Conservation (phyloP, 1,139 yeast genomes). For the Magnusiomyces ingens region DNA sequence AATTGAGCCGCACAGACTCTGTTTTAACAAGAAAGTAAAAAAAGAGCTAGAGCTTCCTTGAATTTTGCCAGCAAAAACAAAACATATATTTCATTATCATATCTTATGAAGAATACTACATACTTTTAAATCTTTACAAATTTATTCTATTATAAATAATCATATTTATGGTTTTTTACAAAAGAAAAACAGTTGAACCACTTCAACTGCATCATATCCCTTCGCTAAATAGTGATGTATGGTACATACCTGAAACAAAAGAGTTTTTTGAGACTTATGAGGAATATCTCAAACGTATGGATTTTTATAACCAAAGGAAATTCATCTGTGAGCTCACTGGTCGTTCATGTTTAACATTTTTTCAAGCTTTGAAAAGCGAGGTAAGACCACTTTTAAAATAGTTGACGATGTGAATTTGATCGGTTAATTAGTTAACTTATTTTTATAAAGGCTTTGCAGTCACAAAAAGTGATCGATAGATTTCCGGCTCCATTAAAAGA, state of each 20-base stretch:
- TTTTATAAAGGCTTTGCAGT: constrained; percentile 22
- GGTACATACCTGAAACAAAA: constrained; percentile 74
- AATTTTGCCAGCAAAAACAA: constrained; percentile 1
- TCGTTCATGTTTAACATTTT: constrained; percentile 80
- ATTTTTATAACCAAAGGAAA: constrained; percentile 47
- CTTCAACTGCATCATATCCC: constrained; percentile 25
- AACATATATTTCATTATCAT: background rate
- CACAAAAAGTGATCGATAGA: constrained; percentile 57
- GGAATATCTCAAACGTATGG: constrained; percentile 50
- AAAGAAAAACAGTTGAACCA: constrained; percentile 32
- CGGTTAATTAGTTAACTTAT: background rate
- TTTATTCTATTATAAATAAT: background rate
- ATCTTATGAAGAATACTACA: background rate
- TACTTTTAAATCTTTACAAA: background rate
- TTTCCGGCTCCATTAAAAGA: constrained; percentile 91
- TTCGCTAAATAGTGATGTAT: constrained; percentile 38
- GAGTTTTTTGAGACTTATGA: constrained; percentile 82
- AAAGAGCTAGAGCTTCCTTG: background rate
- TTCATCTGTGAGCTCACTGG: constrained; percentile 97
- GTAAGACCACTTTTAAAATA: constrained; percentile 14
- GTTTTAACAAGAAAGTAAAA: background rate
- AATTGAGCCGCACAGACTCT: background rate
- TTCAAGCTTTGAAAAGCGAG: constrained; percentile 82
- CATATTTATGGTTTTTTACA: constrained; percentile 27
- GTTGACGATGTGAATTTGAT: too few relatives aligned